Conservation (phyloP, 148 eudicot species). For the Vaccinium macrocarpon region DNA sequence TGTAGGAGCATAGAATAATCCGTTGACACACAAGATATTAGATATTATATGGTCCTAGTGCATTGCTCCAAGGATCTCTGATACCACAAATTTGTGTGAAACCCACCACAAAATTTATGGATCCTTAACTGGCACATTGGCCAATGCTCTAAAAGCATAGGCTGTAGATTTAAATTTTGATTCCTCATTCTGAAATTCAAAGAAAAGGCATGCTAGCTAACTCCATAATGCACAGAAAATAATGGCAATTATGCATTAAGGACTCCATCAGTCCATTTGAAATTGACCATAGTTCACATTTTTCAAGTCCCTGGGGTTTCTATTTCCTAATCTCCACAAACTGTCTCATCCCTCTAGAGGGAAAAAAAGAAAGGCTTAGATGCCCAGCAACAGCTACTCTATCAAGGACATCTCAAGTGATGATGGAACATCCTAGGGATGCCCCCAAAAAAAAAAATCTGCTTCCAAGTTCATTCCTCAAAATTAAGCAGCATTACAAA, state of each 20-base stretch:
- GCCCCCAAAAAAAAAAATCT: background rate
- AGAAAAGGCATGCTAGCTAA: background rate
- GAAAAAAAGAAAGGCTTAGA: background rate
- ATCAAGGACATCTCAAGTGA: background rate
- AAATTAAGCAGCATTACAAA: background rate
- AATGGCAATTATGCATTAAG: background rate
- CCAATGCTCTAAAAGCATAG: background rate
- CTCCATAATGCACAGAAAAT: background rate
- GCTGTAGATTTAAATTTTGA: background rate
- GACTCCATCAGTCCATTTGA: constrained; percentile 11
- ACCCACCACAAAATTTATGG: background rate
- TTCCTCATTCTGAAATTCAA: background rate
- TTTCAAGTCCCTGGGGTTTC: background rate
- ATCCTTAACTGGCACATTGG: too few species aligned
- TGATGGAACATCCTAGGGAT: background rate
- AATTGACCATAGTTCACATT: constrained; percentile 15
- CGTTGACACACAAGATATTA: background rate
- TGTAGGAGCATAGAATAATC: too few species aligned
- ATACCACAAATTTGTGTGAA: background rate
- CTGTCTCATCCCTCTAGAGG: constrained; percentile 7
- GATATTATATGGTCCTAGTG: background rate
- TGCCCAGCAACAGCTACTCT: background rate
- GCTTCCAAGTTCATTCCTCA: background rate
- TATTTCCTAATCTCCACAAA: background rate
- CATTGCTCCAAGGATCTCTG: background rate